Evolutionary conservation across 805 yeast species (phyloP).

Genomic region (Priceomyces castillae): DNA sequence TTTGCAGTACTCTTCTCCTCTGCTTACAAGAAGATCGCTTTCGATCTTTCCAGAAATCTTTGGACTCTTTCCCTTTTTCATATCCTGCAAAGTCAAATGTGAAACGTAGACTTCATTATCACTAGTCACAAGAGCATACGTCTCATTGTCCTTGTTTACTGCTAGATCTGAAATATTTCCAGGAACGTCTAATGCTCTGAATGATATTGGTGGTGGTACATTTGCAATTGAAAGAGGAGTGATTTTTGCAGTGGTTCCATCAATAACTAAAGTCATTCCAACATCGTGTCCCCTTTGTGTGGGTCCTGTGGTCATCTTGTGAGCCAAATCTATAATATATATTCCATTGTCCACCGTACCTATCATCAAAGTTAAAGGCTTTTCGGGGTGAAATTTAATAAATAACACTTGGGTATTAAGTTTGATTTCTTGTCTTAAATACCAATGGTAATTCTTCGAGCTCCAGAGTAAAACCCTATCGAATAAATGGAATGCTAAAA

Average conservation of each 20-base stretch:
- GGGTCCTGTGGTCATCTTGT: constrained; percentile 65
- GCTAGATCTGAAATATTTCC: constrained; percentile 64
- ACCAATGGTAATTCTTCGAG: constrained; percentile 93
- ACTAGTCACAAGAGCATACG: constrained; percentile 56
- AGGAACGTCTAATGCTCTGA: constrained; percentile 55
- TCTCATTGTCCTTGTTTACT: constrained; percentile 55
- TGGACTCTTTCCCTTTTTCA: constrained; percentile 51
- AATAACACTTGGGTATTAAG: constrained; percentile 36
- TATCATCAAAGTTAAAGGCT: constrained; percentile 70
- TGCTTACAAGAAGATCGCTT: constrained; percentile 34
- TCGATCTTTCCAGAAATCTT: constrained; percentile 29
- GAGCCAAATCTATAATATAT: constrained; percentile 66
- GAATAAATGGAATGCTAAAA: constrained; percentile 63
- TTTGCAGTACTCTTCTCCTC: constrained; percentile 47
- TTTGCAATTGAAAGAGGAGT: constrained; percentile 84
- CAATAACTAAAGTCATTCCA: constrained; percentile 80
- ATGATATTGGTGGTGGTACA: constrained; percentile 93
- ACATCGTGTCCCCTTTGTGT: constrained; percentile 62
- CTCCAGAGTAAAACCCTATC: constrained; percentile 85
- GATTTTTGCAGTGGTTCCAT: constrained; percentile 65
- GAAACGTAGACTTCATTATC: constrained; percentile 29
- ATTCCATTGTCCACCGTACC: constrained; percentile 49
- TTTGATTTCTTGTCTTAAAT: constrained; percentile 74
- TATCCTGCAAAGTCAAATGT: constrained; percentile 48
- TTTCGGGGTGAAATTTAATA: constrained; percentile 85